These are phyloP conservation scores for Schoenoplectus tabernaemontani DNA, from an alignment of 202 grass and related monocot species.

Conservation along the genomic window DNA sequence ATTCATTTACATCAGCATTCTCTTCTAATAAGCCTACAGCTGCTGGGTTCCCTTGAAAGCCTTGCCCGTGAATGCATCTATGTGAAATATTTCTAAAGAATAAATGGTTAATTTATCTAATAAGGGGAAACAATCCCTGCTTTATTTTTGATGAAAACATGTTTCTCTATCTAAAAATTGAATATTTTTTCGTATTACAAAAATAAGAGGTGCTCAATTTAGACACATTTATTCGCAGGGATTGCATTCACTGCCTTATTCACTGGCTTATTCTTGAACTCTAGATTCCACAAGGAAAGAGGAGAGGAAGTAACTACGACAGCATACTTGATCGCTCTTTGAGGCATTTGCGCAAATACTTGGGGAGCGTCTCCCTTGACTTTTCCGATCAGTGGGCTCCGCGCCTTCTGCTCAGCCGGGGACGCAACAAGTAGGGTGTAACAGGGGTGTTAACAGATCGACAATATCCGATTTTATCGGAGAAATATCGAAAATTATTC, in stretches of 20 bases:
- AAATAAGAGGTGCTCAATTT: background rate
- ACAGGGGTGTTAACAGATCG: too few relatives aligned
- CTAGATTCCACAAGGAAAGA: background rate
- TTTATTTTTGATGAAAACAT: background rate
- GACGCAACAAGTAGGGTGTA: too few relatives aligned
- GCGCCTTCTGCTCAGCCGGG: background rate
- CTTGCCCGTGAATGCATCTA: slow-evolving; percentile 57
- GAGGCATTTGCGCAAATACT: slow-evolving; percentile 34
- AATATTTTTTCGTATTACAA: background rate
- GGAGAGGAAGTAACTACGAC: slow-evolving; percentile 36
- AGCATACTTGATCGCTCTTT: slow-evolving; percentile 48
- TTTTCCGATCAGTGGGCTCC: background rate
- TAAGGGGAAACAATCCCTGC: background rate
- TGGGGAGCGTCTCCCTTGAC: background rate
- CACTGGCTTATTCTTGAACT: background rate
- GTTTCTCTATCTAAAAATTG: background rate
- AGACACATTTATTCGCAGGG: background rate
- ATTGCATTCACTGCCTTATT: too few relatives aligned
- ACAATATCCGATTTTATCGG: too few relatives aligned
- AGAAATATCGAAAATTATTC: too few relatives aligned
- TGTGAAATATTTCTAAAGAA: slow-evolving; percentile 34
- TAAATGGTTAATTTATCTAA: background rate
- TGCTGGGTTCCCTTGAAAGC: slow-evolving; percentile 87
- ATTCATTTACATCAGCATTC: slow-evolving; percentile 28
- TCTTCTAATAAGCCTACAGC: slow-evolving; percentile 59